Conservation (phyloP, 192 early-diverging fungal genomes). For the Coemansia asiatica region DNA sequence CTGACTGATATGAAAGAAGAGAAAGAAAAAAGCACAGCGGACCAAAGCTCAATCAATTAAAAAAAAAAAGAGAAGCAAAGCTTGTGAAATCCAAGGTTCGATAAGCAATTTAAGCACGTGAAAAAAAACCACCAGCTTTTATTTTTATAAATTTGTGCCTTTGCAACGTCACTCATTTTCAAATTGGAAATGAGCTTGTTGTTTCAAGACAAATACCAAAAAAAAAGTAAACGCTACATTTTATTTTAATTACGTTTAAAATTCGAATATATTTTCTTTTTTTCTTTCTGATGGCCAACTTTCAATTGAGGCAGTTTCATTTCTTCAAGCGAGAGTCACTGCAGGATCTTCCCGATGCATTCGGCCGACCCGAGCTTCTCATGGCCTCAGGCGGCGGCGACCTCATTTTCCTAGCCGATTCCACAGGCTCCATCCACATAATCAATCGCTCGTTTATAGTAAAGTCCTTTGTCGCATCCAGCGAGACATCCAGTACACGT, state of each 20-base stretch:
- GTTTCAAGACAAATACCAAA: too few relatives aligned
- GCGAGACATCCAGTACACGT: conserved; percentile 60
- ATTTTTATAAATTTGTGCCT: neutral
- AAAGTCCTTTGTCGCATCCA: conserved; percentile 59
- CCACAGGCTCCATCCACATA: conserved; percentile 59
- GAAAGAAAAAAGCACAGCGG: neutral
- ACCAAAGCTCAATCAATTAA: neutral
- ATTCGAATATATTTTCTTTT: neutral
- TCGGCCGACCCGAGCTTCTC: conserved; percentile 45
- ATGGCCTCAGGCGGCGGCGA: conserved; percentile 48
- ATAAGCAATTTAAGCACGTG: neutral
- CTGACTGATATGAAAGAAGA: neutral
- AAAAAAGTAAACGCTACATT: too few relatives aligned
- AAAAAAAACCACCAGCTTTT: neutral
- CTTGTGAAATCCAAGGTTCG: neutral
- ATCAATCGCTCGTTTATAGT: conserved; percentile 65
- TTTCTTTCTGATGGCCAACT: conserved; percentile 41
- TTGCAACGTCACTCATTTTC: too few relatives aligned
- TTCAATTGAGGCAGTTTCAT: conserved; percentile 54
- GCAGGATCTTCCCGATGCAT: conserved; percentile 42
- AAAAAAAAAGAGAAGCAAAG: neutral
- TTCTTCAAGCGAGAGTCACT: conserved; percentile 53
- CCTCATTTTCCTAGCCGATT: conserved; percentile 49
- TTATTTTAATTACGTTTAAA: too few relatives aligned
- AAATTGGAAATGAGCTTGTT: too few relatives aligned